Percentiles rank a stretch among this genome's conserved stretches.
Evolutionary conservation across 2,329 filamentous ascomycete genomes (phyloP).

Genomic region (Leptographium flavum): DNA sequence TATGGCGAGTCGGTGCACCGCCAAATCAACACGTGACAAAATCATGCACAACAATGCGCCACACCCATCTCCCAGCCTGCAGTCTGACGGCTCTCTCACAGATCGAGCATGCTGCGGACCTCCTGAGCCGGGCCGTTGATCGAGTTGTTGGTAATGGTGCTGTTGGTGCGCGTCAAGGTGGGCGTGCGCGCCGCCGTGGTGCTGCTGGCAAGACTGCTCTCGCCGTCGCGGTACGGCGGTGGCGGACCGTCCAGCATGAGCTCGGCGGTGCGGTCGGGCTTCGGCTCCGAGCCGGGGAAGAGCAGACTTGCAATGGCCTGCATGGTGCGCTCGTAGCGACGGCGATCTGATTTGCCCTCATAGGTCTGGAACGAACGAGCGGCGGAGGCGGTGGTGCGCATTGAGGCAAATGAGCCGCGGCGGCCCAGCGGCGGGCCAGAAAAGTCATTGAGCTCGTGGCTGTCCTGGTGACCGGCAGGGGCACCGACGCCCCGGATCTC

Average conservation of each 20-base stretch:
- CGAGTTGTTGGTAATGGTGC: conserved; percentile 31
- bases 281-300: conserved; percentile 27
- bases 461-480: conserved; percentile 26
- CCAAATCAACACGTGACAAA: too few species aligned
- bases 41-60: too few species aligned
- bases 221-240: conserved; percentile 20
- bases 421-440: conserved; percentile 4
- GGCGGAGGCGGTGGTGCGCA: conserved; percentile 16
- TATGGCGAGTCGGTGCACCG: too few species aligned
- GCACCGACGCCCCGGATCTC: conserved; percentile 36
- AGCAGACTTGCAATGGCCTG: conserved; percentile 29
- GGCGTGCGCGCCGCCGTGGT: too few species aligned
- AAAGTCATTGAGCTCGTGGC: conserved; percentile 20
- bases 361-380: conserved; percentile 17
- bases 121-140: conserved; percentile 35
- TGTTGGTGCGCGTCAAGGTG: conserved; percentile 26
- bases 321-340: conserved; percentile 29
- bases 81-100: conserved; percentile 19
- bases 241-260: conserved; percentile 29
- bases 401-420: conserved; percentile 3
- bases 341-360: conserved; percentile 27
- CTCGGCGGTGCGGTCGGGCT: conserved; percentile 22
- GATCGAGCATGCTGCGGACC: conserved; percentile 43
- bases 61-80: too few species aligned
- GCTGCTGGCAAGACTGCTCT: too few species aligned